Evolutionary conservation across 2,329 filamentous ascomycete genomes (phyloP), one percentile per base, ranked within the genome.

Genomic region (Phoma sp.): DNA sequence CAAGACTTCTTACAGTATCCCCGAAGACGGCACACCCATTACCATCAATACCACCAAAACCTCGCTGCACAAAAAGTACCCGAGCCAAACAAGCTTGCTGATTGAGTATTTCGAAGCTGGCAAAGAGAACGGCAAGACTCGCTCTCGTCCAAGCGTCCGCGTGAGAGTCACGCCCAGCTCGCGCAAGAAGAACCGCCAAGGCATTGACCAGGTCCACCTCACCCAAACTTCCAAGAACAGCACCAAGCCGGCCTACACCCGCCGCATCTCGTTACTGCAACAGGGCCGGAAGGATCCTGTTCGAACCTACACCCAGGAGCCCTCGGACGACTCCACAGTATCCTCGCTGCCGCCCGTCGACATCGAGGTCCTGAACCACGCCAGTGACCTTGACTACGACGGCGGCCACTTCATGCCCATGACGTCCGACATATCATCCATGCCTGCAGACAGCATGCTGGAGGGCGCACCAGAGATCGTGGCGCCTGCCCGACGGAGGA

Each of bases 81-180:
- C 79, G 69, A 96, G 91, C 40, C 92, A 96, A 78, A 96, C 93
- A 33, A 96, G 91, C 52, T 82, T 97, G 62, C 82, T 97, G 67
- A 97, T 97, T 68, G 93, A 97, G 78, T 96, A 96, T 76, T 97
- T 96, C 69, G 93, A 96, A 77, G 90, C 87, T 63, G 86, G 88
- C 59, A 93, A 90, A 74, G 78, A 83, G 52, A 81, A 81, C 65
- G 80, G 76, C 68, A 82, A 77, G 68, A 78, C 80, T 30, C 83
- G 86, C 65, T 88, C 89, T 66, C 87, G 89, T 65, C 92, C 93
- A 10, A 96, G 91, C 72, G 91, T 97, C 48, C 80, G 88, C 64
- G 88, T 91, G 48, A 84, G 87, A 64, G 83, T 96, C 58, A 96
- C 91, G 11, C 93, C 93, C 11, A 82, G 82, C 23, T 79, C 77